Base-by-base conservation (phyloP, 148 eudicot genomes). In the Camellia lanceoleosa region DNA sequence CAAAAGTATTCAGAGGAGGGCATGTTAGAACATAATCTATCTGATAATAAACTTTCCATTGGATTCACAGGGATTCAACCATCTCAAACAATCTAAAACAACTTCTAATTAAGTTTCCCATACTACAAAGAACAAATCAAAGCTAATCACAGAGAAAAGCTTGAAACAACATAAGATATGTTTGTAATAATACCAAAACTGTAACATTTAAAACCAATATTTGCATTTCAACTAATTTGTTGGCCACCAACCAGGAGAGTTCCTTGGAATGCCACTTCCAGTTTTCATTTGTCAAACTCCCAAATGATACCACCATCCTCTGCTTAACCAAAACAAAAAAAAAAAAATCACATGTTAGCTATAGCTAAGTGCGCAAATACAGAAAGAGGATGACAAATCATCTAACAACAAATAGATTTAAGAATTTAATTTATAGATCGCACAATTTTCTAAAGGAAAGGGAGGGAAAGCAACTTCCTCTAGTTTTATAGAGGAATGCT, bases 271-370 rank as follows among this genome's bases (percentile, higher is more conserved):
- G 7, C 43, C 38, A 59, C 18, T 49, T 15, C 58, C 11, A 41
- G 4, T 7, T 30, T 15, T 42, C 59, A 74, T n/a, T 74, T 74
- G 77, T 59, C 66, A 18, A 59, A 58, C 66, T 59, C 66, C 77
- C 66, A 59, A 13, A 74, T 58, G 66, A 59, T n/a, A 42, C 66
- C 66, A 56, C 66, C 38, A 58, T 74, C 66, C 66, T 74, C 66
- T 58, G 77, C 65, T 38, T 15, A 8, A 5, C 2, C 20, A 13
- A 74, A 68, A 43, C 0, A 13, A 5, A 68, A 44, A 42, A 18
- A 44, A 42, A 18, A 0, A 61, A 18, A 16, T 3, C 38, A 30
- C 0, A 16, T 4, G 0, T 56, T 20, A 9, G 7, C 38, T 55
- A 74, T 41, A 46, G 7, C 15, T 3, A 74, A 9, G 65, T 74